Base-by-base conservation (phyloP, 2,329 filamentous ascomycete genomes). In the Ustilaginoidea virens region DNA sequence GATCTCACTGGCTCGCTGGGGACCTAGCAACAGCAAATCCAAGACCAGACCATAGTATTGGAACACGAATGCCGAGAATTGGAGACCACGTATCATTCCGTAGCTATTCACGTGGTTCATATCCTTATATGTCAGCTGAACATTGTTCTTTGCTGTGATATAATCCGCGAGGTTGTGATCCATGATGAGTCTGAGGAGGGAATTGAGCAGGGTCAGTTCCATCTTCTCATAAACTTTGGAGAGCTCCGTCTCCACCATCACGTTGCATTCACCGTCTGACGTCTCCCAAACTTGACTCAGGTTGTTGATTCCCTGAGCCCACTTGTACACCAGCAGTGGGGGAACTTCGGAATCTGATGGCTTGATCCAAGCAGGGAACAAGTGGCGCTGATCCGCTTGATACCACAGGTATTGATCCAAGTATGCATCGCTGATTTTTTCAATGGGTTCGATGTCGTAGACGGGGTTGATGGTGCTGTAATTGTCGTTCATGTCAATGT, bases 191-290 rank as follows among this genome's bases (percentile, higher is more conserved):
- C 90, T 73, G 28, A 98, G 65, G 18, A 98, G 66, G 33, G 87
- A 81, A 58, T 98, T 98, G 42, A 98, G 70, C 33, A 98, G 63
- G 0, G 90, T 98, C 36, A 98, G 61, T 59, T 98, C 90, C 36
- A 98, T 93, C 69, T 98, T 98, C 60, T 98, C 90, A 41, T 98
- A 98, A 25, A 98, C 86, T 57, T 98, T 98, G n/a, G 90, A 94
- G 3, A 98, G 61, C 43, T 94, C 81, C 0, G 92, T 98, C 60
- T 98, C 90, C 29, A 98, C 86, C 78, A 98, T 85, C 37, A 98
- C 90, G 42, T 94, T 94, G 55, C 87, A 96, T 53, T 98, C 86
- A 37, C 90, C 90, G 43, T 96, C 79, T 25, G 82, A 73, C 13
- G 81, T 80, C 46, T 92, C 81, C 90, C 90, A 98, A 17, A 98